These are phyloP conservation scores for Taiozyma sp. DNA, from an alignment of 1,139 yeast genomes.

Conservation along the genomic window DNA sequence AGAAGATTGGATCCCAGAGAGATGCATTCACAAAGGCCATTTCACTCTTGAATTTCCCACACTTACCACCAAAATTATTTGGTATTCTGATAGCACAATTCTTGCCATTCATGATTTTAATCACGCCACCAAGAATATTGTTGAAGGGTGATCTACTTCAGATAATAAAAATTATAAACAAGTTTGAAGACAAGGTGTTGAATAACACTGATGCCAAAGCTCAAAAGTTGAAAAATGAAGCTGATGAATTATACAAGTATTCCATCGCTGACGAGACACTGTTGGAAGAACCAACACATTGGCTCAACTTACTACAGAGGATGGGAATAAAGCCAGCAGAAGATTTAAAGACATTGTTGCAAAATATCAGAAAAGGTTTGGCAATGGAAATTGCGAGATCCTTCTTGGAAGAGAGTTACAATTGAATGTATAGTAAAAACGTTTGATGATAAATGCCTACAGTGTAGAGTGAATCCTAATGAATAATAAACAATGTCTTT, in stretches of 20 bases:
- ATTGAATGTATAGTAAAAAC: neutral
- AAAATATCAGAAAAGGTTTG: conserved; percentile 17
- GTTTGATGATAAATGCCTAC: neutral
- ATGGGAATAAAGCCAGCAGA: conserved; percentile 15
- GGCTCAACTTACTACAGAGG: conserved; percentile 16
- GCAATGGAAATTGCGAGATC: conserved; percentile 21
- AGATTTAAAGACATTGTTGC: conserved; percentile 11
- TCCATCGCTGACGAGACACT: conserved; percentile 1
- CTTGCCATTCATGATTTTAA: conserved; percentile 35
- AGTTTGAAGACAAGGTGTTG: conserved; percentile 33
- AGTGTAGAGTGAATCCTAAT: neutral
- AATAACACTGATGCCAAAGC: conserved; percentile 25
- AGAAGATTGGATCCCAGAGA: conserved; percentile 23
- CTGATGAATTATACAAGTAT: conserved; percentile 16
- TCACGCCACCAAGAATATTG: conserved; percentile 22
- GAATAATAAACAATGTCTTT: neutral
- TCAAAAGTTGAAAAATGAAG: conserved; percentile 20
- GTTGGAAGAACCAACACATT: conserved; percentile 3
- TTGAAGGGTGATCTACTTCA: conserved; percentile 36
- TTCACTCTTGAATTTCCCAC: conserved; percentile 55
- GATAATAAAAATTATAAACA: conserved; percentile 43
- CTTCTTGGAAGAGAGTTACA: conserved; percentile 5
- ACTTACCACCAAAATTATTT: conserved; percentile 54
- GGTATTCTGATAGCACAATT: conserved; percentile 43
- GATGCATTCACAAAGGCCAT: conserved; percentile 36